Percentiles rank a stretch among this genome's conserved stretches.
phyloP scores from a whole-genome alignment of 139 green algal genomes.

The Diplosphaera chodatii region DNA sequence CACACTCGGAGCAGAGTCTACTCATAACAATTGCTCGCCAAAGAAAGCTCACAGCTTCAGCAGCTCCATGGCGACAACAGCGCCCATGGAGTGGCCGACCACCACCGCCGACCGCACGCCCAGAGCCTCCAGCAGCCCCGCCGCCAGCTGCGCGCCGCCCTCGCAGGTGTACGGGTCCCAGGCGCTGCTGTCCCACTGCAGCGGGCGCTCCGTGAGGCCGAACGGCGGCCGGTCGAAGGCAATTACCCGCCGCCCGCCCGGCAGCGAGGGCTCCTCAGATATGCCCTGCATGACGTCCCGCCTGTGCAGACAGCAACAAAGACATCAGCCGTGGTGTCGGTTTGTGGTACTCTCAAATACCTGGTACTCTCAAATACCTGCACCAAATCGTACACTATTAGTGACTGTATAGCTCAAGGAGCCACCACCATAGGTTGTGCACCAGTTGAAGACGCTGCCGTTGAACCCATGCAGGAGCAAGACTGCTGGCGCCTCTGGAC shows the following conservation, averaged over 20 bases:
- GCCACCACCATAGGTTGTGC: no score
- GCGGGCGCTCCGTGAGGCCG: constrained; percentile 47
- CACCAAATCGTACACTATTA: no score
- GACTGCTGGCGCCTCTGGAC: constrained; percentile 19
- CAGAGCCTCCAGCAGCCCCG: constrained; percentile 26
- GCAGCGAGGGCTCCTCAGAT: constrained; percentile 8
- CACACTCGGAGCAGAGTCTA: no score
- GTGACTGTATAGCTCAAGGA: no score
- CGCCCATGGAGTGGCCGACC: constrained; percentile 57
- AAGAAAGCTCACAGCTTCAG: constrained; percentile 16
- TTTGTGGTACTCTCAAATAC: no score
- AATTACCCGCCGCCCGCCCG: constrained; percentile 32
- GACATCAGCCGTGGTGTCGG: no score
- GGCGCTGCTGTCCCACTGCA: constrained; percentile 28
- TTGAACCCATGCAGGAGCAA: constrained; percentile 66
- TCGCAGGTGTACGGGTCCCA: constrained; percentile 43
- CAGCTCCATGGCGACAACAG: constrained; percentile 43
- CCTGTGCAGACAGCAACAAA: no score
- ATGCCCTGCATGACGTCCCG: constrained; percentile 26
- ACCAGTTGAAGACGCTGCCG: constrained; percentile 45
- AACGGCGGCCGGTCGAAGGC: constrained; percentile 65
- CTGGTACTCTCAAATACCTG: no score
- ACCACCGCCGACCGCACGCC: constrained; percentile 24
- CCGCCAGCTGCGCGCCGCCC: constrained; percentile 11
- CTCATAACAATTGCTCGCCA: no score